phyloP scores from a whole-genome alignment of 805 yeast species.

The Candida arabinofermentans region DNA sequence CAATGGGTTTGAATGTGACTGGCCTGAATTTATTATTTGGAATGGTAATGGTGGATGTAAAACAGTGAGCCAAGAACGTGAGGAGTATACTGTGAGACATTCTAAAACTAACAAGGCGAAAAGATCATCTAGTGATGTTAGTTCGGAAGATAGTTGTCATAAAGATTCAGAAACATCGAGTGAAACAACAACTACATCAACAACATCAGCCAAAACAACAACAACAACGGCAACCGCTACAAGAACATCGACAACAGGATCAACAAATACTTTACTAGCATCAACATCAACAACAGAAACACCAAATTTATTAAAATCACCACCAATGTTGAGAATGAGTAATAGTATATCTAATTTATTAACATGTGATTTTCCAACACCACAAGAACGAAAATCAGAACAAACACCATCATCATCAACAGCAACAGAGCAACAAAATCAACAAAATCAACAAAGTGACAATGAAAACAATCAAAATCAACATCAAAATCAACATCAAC shows the following conservation, averaged over 20 bases:
- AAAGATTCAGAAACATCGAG: no score
- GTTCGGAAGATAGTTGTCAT: no score
- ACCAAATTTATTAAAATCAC: neutral
- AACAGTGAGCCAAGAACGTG: neutral
- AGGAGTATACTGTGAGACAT: no score
- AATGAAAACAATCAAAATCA: neutral
- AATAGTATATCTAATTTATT: neutral
- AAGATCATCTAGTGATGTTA: no score
- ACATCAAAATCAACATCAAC: slow-evolving; percentile 10
- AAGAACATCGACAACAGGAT: neutral
- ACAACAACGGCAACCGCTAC: neutral
- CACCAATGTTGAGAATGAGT: neutral
- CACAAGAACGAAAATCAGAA: no score
- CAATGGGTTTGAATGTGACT: neutral
- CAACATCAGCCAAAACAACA: neutral
- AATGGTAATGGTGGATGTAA: neutral
- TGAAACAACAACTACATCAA: slow-evolving; percentile 4
- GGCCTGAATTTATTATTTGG: neutral
- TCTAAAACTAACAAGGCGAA: no score
- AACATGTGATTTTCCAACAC: neutral
- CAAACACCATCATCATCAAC: slow-evolving; percentile 7
- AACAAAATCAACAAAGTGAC: neutral
- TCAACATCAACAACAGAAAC: slow-evolving; percentile 5
- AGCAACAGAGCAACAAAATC: neutral
- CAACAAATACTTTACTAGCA: slow-evolving; percentile 8